Percentiles rank a stretch among this genome's conserved stretches.
These are phyloP conservation scores for Capsicum chinense DNA, from an alignment of 257 asterid genomes.

Conservation along the genomic window DNA sequence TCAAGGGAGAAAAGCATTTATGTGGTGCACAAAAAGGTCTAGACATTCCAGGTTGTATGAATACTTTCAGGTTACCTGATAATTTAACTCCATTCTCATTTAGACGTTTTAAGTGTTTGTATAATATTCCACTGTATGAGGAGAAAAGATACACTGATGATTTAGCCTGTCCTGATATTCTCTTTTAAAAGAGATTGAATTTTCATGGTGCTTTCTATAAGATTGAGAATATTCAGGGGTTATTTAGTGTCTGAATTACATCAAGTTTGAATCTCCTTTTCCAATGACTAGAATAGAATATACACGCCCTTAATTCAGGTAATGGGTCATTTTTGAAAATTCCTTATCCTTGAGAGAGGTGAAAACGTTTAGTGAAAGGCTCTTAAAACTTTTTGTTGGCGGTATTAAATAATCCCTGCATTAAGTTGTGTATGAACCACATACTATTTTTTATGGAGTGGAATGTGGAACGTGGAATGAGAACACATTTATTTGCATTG, in stretches of 20 bases:
- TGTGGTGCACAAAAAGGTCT: background rate
- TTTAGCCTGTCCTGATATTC: background rate
- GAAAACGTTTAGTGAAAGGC: background rate
- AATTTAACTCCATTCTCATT: background rate
- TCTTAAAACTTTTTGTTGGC: background rate
- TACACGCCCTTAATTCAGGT: background rate
- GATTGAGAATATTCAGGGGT: background rate
- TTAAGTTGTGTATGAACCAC: background rate
- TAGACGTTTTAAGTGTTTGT: background rate
- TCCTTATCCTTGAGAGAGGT: background rate
- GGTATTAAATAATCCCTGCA: background rate
- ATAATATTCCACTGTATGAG: background rate
- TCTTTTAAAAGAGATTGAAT: background rate
- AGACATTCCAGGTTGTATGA: background rate
- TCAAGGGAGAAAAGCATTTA: background rate
- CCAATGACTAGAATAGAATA: background rate
- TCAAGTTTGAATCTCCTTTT: background rate
- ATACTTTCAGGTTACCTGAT: constrained; percentile 8
- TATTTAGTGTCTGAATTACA: background rate
- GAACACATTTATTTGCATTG: background rate
- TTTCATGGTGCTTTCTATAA: background rate
- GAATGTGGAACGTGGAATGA: constrained; percentile 15
- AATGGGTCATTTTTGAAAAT: background rate
- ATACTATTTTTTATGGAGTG: background rate
- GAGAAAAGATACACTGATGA: background rate